A percentile compares a stretch with the other conserved stretches of the same genome.
phyloP scores from a whole-genome alignment of 257 asterid species.

The Solanum neorickii region DNA sequence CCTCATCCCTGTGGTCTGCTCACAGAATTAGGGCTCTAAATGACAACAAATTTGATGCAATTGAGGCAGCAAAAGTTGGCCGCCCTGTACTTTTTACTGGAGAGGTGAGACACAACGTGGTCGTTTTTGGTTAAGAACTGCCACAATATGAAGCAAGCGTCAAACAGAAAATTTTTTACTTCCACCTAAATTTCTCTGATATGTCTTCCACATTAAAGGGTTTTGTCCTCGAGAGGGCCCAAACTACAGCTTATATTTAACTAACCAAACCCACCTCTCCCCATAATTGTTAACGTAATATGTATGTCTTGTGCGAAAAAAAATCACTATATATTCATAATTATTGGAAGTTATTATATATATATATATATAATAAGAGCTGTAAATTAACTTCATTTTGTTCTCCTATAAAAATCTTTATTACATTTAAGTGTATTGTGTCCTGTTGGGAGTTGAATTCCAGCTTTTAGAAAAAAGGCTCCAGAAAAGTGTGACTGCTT shows the following conservation, averaged over 20 bases:
- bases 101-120: constrained; percentile 44
- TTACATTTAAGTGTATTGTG: neutral
- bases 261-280: neutral
- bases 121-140: neutral
- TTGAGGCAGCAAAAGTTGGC: constrained; percentile 58
- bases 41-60: constrained; percentile 61
- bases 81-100: constrained; percentile 78
- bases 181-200: neutral
- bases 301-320: neutral
- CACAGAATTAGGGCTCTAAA: constrained; percentile 56
- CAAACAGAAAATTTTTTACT: neutral
- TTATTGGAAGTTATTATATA: neutral
- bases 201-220: neutral
- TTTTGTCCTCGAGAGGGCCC: neutral
- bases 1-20: constrained; percentile 85
- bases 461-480: neutral
- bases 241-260: neutral
- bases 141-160: neutral
- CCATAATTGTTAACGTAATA: neutral
- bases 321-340: neutral
- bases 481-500: neutral
- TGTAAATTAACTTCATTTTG: neutral
- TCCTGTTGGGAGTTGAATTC: neutral
- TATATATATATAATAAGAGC: neutral
- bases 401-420: neutral